Evolutionary conservation across 768 basidiomycete genomes (phyloP).

Genomic region (Lentinula edodes): DNA sequence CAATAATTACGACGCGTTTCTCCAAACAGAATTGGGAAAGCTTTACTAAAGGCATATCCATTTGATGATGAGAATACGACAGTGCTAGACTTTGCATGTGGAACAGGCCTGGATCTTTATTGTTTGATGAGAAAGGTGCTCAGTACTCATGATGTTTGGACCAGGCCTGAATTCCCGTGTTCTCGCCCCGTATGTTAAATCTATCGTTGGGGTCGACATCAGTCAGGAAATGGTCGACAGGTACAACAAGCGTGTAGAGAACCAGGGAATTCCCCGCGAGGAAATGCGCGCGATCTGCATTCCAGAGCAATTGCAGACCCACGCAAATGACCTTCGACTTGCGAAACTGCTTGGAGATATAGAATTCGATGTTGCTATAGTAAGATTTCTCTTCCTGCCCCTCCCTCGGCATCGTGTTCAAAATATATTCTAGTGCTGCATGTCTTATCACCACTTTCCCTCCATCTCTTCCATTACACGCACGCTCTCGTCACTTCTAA

Average conservation of each 20-base stretch:
- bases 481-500: slow-evolving; percentile 44
- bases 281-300: slow-evolving; percentile 2
- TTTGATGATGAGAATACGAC: slow-evolving; percentile 13
- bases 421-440: slow-evolving; percentile 43
- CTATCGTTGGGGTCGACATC: slow-evolving; percentile 10
- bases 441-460: slow-evolving; percentile 58
- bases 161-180: slow-evolving; percentile 7
- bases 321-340: neutral
- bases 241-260: slow-evolving; percentile 5
- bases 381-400: neutral
- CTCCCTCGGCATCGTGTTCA: neutral
- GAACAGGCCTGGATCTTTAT: slow-evolving; percentile 9
- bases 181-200: slow-evolving; percentile 6
- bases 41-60: slow-evolving; percentile 12
- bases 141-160: no score
- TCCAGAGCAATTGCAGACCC: neutral
- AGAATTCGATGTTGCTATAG: slow-evolving; percentile 11
- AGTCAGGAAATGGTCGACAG: slow-evolving; percentile 9
- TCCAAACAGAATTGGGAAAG: slow-evolving; percentile 10
- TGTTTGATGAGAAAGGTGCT: neutral
- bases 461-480: slow-evolving; percentile 42
- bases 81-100: slow-evolving; percentile 18
- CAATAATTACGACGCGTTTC: neutral
- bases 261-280: neutral
- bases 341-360: neutral